phyloP scores from a whole-genome alignment of 345 rosid genomes.

The Trapa incisa region DNA sequence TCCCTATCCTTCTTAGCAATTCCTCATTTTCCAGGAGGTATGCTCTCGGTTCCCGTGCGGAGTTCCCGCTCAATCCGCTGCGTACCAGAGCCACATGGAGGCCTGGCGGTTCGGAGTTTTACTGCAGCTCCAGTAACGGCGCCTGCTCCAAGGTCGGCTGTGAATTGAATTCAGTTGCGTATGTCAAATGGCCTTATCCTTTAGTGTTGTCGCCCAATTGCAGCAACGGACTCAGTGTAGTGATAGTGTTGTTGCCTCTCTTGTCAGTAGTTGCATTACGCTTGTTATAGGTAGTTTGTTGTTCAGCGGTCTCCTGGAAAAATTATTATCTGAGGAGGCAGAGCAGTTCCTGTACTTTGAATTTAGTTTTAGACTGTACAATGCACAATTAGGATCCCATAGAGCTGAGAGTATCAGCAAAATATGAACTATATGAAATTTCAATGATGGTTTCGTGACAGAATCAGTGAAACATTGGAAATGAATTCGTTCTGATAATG shows the following conservation, averaged over 20 bases:
- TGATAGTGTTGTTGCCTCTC: neutral
- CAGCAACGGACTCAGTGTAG: neutral
- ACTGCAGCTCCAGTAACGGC: neutral
- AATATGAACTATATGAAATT: neutral
- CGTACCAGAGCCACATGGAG: neutral
- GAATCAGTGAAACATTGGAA: neutral
- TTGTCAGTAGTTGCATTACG: neutral
- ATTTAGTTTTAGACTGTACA: neutral
- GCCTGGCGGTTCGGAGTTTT: neutral
- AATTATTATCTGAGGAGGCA: neutral
- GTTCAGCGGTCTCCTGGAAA: too few relatives aligned
- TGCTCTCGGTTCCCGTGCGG: slow-evolving; percentile 22
- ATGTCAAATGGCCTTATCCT: neutral
- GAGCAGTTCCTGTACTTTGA: neutral
- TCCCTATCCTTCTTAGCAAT: slow-evolving; percentile 13
- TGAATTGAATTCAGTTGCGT: neutral
- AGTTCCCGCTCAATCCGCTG: neutral
- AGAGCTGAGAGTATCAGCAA: neutral
- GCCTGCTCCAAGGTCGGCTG: slow-evolving; percentile 2
- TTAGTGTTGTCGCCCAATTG: neutral
- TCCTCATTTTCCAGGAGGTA: slow-evolving; percentile 11
- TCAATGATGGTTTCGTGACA: neutral
- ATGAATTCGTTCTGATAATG: neutral
- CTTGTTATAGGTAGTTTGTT: neutral
- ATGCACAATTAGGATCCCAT: neutral